These are phyloP conservation scores for Waltergamsia citrina DNA, from an alignment of 2,329 filamentous ascomycete genomes.

Conservation along the genomic window DNA sequence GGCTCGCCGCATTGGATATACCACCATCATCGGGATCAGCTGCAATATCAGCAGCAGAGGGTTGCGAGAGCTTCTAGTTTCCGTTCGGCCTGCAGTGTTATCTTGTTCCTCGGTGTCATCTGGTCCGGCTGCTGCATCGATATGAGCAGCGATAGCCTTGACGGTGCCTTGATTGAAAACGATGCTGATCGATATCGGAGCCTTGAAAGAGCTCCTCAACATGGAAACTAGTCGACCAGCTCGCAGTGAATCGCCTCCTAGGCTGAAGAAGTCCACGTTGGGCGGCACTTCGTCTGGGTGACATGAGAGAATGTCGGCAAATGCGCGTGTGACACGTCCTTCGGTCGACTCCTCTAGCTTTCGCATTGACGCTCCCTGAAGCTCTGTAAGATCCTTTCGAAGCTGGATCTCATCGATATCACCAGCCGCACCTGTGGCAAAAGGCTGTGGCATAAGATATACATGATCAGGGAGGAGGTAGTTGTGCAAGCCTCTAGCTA, in stretches of 20 bases:
- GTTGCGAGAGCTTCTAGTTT: conserved; percentile 38
- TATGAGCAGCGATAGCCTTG: conserved; percentile 23
- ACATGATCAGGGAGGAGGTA: conserved; percentile 29
- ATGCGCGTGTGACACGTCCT: conserved; percentile 29
- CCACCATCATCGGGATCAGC: conserved; percentile 35
- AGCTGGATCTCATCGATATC: conserved; percentile 23
- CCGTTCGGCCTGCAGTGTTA: conserved; percentile 21
- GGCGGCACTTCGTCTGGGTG: conserved; percentile 24
- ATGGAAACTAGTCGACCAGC: conserved; percentile 41
- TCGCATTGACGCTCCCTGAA: conserved; percentile 11
- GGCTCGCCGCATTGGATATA: conserved; percentile 41
- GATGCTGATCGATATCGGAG: conserved; percentile 38
- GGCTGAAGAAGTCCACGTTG: conserved; percentile 38
- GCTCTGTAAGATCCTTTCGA: conserved; percentile 17
- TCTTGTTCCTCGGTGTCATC: conserved; percentile 5
- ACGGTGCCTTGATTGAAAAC: conserved; percentile 41
- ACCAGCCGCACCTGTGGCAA: conserved; percentile 21
- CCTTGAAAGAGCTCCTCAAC: conserved; percentile 36
- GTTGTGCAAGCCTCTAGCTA: conserved; percentile 13
- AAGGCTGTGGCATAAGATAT: conserved; percentile 19
- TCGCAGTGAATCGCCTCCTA: conserved; percentile 44
- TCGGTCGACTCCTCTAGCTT: conserved; percentile 17
- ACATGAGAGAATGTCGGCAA: conserved; percentile 33
- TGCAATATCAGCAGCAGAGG: conserved; percentile 38
- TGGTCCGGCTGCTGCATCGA: conserved; percentile 15